Conservation (phyloP, 257 asterid genomes). For the Solanum peruvianum region DNA sequence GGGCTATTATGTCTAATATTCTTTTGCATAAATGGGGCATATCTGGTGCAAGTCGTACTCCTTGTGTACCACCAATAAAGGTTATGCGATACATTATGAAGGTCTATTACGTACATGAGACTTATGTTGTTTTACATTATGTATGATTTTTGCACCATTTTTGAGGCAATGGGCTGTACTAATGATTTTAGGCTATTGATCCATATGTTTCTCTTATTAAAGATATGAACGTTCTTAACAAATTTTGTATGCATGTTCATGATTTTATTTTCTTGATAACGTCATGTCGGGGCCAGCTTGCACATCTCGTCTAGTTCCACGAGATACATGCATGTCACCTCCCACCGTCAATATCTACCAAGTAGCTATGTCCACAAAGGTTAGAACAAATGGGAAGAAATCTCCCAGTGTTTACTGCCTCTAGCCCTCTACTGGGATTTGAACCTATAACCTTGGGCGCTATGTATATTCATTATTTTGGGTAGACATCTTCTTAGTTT, state of each 20-base stretch:
- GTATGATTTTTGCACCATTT: not conserved
- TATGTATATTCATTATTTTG: not conserved
- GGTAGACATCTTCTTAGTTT: not conserved
- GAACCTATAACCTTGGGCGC: not conserved
- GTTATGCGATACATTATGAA: not conserved
- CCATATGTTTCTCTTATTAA: not conserved
- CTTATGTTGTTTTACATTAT: not conserved
- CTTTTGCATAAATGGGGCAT: not conserved
- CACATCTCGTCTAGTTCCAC: not conserved
- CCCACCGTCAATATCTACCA: not conserved
- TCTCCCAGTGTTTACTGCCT: not conserved
- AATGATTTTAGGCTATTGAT: not conserved
- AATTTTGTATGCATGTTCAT: not conserved
- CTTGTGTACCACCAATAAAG: not conserved
- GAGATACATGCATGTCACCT: not conserved
- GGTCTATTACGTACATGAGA: not conserved
- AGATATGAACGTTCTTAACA: not conserved
- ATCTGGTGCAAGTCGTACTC: not conserved
- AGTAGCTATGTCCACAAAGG: not conserved
- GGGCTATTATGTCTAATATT: not conserved
- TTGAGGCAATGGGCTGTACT: not conserved
- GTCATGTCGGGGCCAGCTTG: not conserved
- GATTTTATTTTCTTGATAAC: not conserved
- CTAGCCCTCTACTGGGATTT: not conserved
- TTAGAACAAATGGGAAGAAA: not conserved